These are phyloP conservation scores for Chaetomium sp. DNA, from an alignment of 2,329 filamentous ascomycete genomes.

Conservation along the genomic window DNA sequence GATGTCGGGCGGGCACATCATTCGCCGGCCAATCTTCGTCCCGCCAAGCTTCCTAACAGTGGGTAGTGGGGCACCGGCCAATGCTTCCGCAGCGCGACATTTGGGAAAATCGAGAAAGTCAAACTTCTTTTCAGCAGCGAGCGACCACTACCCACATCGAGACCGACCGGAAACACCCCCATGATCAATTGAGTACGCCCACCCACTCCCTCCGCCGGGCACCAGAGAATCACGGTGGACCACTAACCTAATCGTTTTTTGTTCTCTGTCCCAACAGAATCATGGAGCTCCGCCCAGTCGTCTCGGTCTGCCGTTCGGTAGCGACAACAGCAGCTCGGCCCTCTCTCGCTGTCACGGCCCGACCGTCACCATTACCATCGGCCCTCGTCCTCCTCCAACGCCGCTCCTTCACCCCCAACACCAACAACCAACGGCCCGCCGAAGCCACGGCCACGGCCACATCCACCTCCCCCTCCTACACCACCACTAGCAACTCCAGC, in stretches of 20 bases:
- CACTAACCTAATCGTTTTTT: background rate
- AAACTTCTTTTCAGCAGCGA: no score
- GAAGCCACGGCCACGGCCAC: conserved; percentile 5
- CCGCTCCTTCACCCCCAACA: conserved; percentile 8
- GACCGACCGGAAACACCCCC: background rate
- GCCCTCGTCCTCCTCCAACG: conserved; percentile 9
- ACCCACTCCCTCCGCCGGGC: background rate
- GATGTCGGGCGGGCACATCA: conserved; percentile 8
- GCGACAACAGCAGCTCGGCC: conserved; percentile 12
- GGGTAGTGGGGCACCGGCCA: background rate
- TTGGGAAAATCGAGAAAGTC: conserved; percentile 7
- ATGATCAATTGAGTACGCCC: conserved; percentile 17
- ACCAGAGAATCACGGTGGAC: background rate
- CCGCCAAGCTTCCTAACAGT: conserved; percentile 1
- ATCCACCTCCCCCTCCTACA: background rate
- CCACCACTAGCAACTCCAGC: background rate
- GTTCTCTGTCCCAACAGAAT: background rate
- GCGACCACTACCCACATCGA: no score
- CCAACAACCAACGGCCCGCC: conserved; percentile 5
- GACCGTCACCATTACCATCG: conserved; percentile 2
- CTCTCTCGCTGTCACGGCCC: conserved; percentile 6
- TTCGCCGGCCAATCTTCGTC: conserved; percentile 1
- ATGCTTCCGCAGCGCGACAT: conserved; percentile 12
- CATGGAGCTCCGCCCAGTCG: conserved; percentile 24
- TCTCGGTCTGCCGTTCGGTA: conserved; percentile 18